Evolutionary conservation across 1,284 basidiomycete genomes (phyloP), one percentile per base, ranked within the genome.

Genomic region (Moniliella sp.): DNA sequence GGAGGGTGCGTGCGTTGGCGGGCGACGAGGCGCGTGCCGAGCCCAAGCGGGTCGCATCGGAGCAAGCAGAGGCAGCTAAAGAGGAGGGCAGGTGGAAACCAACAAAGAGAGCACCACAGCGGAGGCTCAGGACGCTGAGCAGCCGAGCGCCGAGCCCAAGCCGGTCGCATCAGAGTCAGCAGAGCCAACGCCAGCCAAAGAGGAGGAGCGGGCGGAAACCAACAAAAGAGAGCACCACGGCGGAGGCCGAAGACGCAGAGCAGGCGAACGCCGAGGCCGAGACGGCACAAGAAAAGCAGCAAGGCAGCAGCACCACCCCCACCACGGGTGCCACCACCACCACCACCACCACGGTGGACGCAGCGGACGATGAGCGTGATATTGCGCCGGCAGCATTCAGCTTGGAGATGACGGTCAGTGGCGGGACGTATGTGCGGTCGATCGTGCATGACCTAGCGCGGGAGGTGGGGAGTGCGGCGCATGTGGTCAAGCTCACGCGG

Each of bases 381-480:
- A 3, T 13, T 18, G 30, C 15, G 11, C 45, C 49, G 7, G 37
- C 51, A 2, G 46, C 51, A 13, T 52, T 55, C 18, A 36, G 36
- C 2, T 43, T 59, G 12, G 42, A 46, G 19, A 57, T 59, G 54
- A 57, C 51, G 14, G 56, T 59, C 10, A 53, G 52, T 2, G 51
- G 48, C 0, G 56, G 56, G 28, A 59, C 56, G 13, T 59, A 59
- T 16, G 54, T 59, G 2, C 47, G 56, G 9, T 50, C 48, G 15
- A 51, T 59, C 32, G 54, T 59, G 4, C 56, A 59, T 35, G 56
- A 59, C 15, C 42, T 59, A 2, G 56, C 42, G 17, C 31, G 28
- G 3, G 45, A 46, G 11, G 42, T 37, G 17, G 41, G 41, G 3
- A 51, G 47, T 11, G 54, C 56, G 1, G 56, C 56, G 4, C 56